A percentile compares a stretch with the other conserved stretches of the same genome.
Evolutionary conservation across 176 grass and related monocot species (phyloP).

Genomic region (Luzula sylvatica): DNA sequence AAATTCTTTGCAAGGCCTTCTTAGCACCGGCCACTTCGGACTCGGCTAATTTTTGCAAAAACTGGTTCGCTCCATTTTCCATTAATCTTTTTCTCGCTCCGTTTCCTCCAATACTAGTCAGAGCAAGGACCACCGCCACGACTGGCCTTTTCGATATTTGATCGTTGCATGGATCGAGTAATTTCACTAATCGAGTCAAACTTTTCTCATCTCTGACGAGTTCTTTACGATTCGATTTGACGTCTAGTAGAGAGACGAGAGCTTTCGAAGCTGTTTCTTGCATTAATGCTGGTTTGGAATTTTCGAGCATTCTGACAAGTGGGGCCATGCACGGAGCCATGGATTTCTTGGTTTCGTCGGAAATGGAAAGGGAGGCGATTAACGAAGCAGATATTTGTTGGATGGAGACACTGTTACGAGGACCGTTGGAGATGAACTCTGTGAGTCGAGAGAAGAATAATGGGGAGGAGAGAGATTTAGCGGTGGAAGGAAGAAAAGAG

Average conservation of each 20-base stretch:
- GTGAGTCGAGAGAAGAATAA: constrained; percentile 59
- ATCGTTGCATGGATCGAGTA: constrained; percentile 61
- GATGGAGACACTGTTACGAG: constrained; percentile 27
- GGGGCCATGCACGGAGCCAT: constrained; percentile 43
- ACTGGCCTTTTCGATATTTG: constrained; percentile 56
- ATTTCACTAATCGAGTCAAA: constrained; percentile 54
- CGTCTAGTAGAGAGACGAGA: constrained; percentile 42
- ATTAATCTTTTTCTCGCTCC: constrained; percentile 39
- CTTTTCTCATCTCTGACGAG: constrained; percentile 65
- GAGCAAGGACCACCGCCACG: constrained; percentile 47
- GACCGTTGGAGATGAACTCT: constrained; percentile 38
- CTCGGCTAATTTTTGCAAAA: constrained; percentile 64
- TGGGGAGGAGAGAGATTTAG: constrained; percentile 41
- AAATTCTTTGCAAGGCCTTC: constrained; percentile 79
- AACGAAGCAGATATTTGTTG: constrained; percentile 53
- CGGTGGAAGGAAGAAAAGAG: constrained; percentile 32
- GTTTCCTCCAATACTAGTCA: constrained; percentile 52
- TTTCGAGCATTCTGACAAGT: constrained; percentile 65
- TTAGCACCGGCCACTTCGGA: constrained; percentile 57
- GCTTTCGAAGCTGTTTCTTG: constrained; percentile 59
- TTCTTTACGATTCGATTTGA: constrained; percentile 52
- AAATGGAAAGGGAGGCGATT: constrained; percentile 40
- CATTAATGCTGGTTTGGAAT: constrained; percentile 49
- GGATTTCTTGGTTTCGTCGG: constrained; percentile 50
- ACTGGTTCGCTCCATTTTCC: constrained; percentile 51